Conservation (phyloP, 2,329 filamentous ascomycete species). For the Colletotrichum filicis region DNA sequence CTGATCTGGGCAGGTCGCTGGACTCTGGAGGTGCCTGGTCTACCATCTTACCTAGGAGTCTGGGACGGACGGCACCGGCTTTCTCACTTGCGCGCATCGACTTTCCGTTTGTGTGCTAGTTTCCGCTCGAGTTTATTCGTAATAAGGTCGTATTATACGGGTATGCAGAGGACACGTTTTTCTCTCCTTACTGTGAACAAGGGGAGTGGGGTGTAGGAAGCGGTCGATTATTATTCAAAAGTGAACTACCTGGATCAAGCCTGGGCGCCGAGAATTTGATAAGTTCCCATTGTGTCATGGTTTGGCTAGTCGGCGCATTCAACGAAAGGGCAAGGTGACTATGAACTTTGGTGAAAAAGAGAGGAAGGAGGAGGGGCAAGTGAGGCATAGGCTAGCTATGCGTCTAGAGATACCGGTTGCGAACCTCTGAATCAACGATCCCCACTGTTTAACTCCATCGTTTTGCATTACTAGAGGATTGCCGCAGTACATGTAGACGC, state of each 20-base stretch:
- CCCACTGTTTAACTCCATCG: too few species aligned
- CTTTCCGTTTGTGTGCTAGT: not conserved
- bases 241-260: not conserved
- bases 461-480: too few species aligned
- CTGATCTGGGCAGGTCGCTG: not conserved
- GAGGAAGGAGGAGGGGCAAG: not conserved
- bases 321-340: not conserved
- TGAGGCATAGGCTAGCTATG: not conserved
- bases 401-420: not conserved
- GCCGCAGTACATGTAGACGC: too few species aligned
- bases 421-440: not conserved
- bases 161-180: constrained; percentile 12
- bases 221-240: not conserved
- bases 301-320: not conserved
- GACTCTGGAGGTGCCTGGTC: too few species aligned
- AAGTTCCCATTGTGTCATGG: not conserved
- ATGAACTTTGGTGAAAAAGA: not conserved
- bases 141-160: not conserved
- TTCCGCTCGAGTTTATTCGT: not conserved
- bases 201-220: not conserved
- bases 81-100: not conserved
- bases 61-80: not conserved
- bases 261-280: not conserved
- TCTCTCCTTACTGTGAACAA: not conserved
- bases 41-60: not conserved